These are phyloP conservation scores for Elongisporangium prolatum DNA, from an alignment of 352 stramenopile genomes.

Conservation along the genomic window DNA sequence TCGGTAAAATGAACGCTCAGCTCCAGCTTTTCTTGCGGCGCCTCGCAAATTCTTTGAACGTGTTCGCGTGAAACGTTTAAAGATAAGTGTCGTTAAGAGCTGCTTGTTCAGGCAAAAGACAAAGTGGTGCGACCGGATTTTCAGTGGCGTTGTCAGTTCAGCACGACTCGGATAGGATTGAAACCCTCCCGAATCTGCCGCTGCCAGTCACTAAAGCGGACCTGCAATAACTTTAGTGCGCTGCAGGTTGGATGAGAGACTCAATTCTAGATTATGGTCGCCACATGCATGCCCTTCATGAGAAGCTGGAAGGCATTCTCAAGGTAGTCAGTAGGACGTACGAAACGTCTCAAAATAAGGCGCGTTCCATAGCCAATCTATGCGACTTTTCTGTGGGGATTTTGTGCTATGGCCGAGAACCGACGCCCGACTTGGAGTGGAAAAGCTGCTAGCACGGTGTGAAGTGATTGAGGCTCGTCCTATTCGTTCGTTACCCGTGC, in stretches of 20 bases:
- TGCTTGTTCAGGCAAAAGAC: no score
- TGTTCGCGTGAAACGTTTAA: no score
- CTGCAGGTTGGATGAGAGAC: conserved; percentile 1
- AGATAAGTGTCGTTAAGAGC: no score
- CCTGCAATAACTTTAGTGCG: not conserved
- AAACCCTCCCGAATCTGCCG: not conserved
- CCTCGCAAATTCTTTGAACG: no score
- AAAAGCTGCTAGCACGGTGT: conserved; percentile 12
- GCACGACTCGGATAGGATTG: not conserved
- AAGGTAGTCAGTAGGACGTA: no score
- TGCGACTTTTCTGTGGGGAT: conserved; percentile 14
- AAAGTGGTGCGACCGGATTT: conserved; percentile 1
- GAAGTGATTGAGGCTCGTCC: conserved; percentile 5
- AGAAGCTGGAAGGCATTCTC: not conserved
- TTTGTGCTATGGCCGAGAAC: conserved; percentile 13
- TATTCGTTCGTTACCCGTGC: conserved; percentile 12
- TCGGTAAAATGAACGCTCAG: no score
- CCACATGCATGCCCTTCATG: not conserved
- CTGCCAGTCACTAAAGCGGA: not conserved
- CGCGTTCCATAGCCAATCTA: conserved; percentile 1
- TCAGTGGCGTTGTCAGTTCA: not conserved
- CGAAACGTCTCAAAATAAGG: conserved; percentile 2
- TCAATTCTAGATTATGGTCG: conserved; percentile 1
- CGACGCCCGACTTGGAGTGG: conserved; percentile 7
- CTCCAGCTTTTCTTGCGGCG: no score